Conservation (phyloP, 768 basidiomycete genomes). For the Fibroporia radiculosa region DNA sequence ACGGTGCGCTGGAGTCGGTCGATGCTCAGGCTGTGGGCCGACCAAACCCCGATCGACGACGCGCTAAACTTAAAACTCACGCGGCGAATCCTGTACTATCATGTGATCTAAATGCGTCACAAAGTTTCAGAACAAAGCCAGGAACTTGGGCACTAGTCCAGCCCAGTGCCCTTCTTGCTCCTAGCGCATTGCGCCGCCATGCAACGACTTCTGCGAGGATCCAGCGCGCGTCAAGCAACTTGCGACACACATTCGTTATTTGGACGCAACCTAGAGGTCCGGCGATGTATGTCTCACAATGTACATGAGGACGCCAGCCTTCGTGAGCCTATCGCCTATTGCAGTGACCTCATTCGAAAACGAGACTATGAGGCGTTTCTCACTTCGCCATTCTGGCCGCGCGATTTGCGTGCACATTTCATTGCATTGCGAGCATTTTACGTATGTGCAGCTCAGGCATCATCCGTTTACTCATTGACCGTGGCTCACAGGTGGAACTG, state of each 20-base stretch:
- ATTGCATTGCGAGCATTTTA: conserved; percentile 80
- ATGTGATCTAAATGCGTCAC: neutral
- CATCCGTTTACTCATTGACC: neutral
- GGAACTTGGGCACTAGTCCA: neutral
- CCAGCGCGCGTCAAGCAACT: no score
- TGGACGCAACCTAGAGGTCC: neutral
- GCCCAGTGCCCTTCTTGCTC: neutral
- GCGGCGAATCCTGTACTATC: neutral
- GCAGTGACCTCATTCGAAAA: conserved; percentile 62
- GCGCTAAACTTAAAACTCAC: no score
- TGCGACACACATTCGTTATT: no score
- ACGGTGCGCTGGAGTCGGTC: no score
- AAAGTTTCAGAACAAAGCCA: neutral
- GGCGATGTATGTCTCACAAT: neutral
- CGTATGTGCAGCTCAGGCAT: conserved; percentile 28
- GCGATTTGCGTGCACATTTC: conserved; percentile 53
- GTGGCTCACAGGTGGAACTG: conserved; percentile 52
- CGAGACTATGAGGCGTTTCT: conserved; percentile 81
- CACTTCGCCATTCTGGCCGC: conserved; percentile 64
- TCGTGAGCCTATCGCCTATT: conserved; percentile 44
- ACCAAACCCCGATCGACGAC: neutral
- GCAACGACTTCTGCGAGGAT: neutral
- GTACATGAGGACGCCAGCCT: conserved; percentile 6
- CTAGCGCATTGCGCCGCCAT: neutral
- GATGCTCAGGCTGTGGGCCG: neutral